A percentile compares a stretch with the other conserved stretches of the same genome.
phyloP scores from a whole-genome alignment of 805 yeast species.

The Cyberlindnera euphorbiae region DNA sequence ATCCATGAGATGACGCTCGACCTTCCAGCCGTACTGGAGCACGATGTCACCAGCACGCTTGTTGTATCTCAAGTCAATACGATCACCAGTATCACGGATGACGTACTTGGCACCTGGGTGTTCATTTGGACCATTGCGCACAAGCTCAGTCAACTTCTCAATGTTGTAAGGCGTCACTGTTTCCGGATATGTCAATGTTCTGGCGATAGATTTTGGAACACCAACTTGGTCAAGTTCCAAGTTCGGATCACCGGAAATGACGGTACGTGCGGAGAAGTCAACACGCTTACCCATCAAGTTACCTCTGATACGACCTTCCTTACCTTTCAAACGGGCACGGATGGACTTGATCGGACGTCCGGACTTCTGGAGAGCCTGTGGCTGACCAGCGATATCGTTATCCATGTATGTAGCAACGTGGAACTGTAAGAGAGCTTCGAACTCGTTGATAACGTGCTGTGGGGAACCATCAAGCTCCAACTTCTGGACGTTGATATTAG shows the following conservation, averaged over 20 bases:
- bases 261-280: conserved; percentile 98
- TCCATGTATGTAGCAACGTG: conserved; percentile 99
- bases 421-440: conserved; percentile 90
- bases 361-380: conserved; percentile 96
- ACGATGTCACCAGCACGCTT: conserved; percentile 98
- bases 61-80: conserved; percentile 94
- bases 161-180: conserved; percentile 97
- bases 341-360: conserved; percentile 98
- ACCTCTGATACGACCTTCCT: conserved; percentile 98
- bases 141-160: conserved; percentile 86
- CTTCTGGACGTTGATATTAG: conserved; percentile 94
- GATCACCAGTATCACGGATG: conserved; percentile 97
- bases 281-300: conserved; percentile 99
- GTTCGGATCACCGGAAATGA: conserved; percentile 98
- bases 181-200: conserved; percentile 94
- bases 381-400: conserved; percentile 99
- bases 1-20: conserved; percentile 96
- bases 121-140: conserved; percentile 97
- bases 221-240: conserved; percentile 98
- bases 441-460: conserved; percentile 94
- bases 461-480: conserved; percentile 99
- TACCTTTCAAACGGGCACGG: conserved; percentile 99
- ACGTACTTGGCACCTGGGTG: conserved; percentile 99
- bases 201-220: conserved; percentile 95
- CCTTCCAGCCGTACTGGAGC: conserved; percentile 98